Percentiles rank a stretch among this genome's conserved stretches.
phyloP scores from a whole-genome alignment of 768 basidiomycete genomes.

The Lactifluus hygrophoroides region DNA sequence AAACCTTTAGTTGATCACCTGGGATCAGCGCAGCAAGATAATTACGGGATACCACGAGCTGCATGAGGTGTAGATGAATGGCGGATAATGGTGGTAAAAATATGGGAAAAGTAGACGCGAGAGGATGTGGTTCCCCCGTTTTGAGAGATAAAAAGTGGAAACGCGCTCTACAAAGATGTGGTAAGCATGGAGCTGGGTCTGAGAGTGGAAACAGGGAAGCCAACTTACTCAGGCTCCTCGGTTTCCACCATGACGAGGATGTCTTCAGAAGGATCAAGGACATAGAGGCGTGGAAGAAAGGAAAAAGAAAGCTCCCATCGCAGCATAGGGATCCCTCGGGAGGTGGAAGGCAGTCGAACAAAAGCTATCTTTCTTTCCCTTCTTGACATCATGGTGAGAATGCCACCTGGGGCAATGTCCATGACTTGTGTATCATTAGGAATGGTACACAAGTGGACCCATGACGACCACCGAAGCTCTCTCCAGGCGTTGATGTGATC shows the following conservation, averaged over 20 bases:
- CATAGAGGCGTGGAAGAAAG: neutral
- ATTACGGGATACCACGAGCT: neutral
- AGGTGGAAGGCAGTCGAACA: neutral
- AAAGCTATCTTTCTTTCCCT: neutral
- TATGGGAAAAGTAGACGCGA: neutral
- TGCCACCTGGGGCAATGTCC: neutral
- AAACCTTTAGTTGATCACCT: neutral
- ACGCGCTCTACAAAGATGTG: neutral
- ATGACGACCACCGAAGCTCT: neutral
- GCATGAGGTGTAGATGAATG: neutral
- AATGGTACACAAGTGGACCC: neutral
- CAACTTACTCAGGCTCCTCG: neutral
- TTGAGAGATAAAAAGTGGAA: constrained; percentile 6
- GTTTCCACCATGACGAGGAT: neutral
- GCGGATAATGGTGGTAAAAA: neutral
- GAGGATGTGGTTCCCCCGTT: constrained; percentile 4
- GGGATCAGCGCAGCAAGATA: neutral
- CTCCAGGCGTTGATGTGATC: neutral
- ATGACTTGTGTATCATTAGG: neutral
- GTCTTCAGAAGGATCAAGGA: constrained; percentile 4
- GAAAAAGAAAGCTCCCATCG: constrained; percentile 5
- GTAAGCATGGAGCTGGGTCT: neutral
- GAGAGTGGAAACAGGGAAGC: neutral
- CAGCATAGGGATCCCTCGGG: neutral
- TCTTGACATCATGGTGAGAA: neutral